Base-by-base conservation (phyloP, 2,329 filamentous ascomycete species). In the Leptographium procerum region DNA sequence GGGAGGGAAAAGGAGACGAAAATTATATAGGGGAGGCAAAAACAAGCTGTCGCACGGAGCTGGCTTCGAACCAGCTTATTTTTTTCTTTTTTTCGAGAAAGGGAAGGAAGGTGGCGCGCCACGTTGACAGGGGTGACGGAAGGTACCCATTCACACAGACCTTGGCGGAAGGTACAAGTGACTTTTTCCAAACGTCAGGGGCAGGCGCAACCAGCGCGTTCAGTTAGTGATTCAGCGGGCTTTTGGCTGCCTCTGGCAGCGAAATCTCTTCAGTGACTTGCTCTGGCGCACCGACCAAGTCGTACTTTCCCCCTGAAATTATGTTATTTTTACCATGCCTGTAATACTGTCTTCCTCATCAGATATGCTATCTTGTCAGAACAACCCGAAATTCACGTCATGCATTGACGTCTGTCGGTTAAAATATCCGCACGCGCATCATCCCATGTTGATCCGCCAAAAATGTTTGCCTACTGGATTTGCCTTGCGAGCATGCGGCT, bases 1-100 rank as follows among this genome's bases (percentile, higher is more conserved):
- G 62, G 61, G 65, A 64, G 64, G 64, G 63, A 62, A 65, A 63
- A 64, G 63, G 65, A 64, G 65, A 62, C 61, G 57, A 62, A 65
- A 69, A 71, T 69, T 70, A 71, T 67, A 69, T 69, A 70, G 61
- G 56, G 59, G 57, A 59, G 59, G 52, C 56, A 52, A 60, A 62
- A 61, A 60, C n/a, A 57, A 29, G 55, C 51, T 54, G 54, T 40
- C 24, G 58, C 54, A 40, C 48, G 54, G 47, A 52, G 47, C 57
- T 58, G 53, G 34, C 43, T 43, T 43, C 40, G 40, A n/a, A n/a
- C 54, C 48, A 47, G 36, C 50, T 54, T 33, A 59, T n/a, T 56
- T 55, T 59, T 55, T 59, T 55, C 11, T 34, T 43, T 19, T 22
- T 33, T 63, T 66, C 66, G 65, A 69, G 59, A 62, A 53, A 62